Base-by-base conservation (phyloP, 2,329 filamentous ascomycete species). In the Fusarium armeniacum region DNA sequence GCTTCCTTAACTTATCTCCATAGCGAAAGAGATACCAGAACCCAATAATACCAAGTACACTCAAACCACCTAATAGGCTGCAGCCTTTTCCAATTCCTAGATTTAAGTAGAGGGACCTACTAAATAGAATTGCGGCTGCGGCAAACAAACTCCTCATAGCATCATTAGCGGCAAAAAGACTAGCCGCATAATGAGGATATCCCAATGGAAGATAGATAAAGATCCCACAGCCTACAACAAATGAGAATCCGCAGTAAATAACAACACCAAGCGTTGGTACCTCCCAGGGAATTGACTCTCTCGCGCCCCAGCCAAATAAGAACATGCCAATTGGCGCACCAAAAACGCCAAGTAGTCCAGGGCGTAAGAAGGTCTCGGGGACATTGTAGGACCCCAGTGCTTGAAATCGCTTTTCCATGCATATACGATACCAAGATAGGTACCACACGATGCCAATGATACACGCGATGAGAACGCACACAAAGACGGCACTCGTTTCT, bases 21-120 rank as follows among this genome's bases (percentile, higher is more conserved):
- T 79, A 88, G 68, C 84, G 85, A 76, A 85, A 91, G 59, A 91
- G 78, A 35, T 83, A 76, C 79, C 84, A 89, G 45, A 91, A 86
- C 11, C 87, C 87, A 20, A 85, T 65, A 61, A 88, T 84, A 18
- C 84, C 84, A 55, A 86, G 82, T n/a, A 83, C 79, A 46, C 82
- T 84, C 47, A 88, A 71, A 1, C 85, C 87, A 3, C 82, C 89
- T 5, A 91, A 80, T 6, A 52, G 54, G 8, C 26, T 52, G 1
- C 32, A 30, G 7, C 45, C 54, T 13, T 33, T 58, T 2, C 40
- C 35, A 26, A 58, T 41, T 4, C 54, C 54, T 10, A 58, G 54
- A 4, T 51, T 52, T 7, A 36, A 20, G 20, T 33, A 52, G 5
- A 58, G 28, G 1, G 54, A 46, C 9, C 36, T 38, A 16, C 40